Evolutionary conservation across 768 basidiomycete genomes (phyloP).

Genomic region (Podaxis mareebaensis): DNA sequence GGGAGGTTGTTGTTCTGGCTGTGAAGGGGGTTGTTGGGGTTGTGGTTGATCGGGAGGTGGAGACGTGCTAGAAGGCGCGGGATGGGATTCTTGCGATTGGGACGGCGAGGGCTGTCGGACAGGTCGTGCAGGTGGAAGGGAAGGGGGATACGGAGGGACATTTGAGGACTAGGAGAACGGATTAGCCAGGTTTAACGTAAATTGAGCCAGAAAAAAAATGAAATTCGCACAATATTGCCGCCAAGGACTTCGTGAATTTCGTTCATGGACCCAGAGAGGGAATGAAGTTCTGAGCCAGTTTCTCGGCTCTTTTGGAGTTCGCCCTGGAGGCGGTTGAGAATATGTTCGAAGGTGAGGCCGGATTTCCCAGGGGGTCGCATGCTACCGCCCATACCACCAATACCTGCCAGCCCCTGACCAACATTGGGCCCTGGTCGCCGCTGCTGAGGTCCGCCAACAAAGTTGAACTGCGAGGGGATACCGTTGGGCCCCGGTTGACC

Average conservation of each 20-base stretch:
- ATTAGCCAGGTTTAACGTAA: constrained; percentile 3
- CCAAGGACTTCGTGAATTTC: constrained; percentile 94
- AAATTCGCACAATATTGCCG: constrained; percentile 67
- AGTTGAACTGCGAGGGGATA: constrained; percentile 20
- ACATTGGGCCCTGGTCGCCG: constrained; percentile 44
- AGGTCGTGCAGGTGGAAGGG: constrained; percentile 66
- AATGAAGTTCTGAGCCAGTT: constrained; percentile 83
- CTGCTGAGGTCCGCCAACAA: constrained; percentile 37
- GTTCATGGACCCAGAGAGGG: constrained; percentile 73
- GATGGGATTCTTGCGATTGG: not conserved
- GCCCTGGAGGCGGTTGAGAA: constrained; percentile 82
- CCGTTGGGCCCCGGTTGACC: constrained; percentile 17
- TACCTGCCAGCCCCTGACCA: constrained; percentile 45
- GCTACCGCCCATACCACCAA: constrained; percentile 77
- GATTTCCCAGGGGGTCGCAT: constrained; percentile 78
- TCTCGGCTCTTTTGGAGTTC: constrained; percentile 97
- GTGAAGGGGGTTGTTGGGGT: constrained; percentile 41
- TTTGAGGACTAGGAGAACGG: constrained; percentile 49
- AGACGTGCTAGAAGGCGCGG: constrained; percentile 6
- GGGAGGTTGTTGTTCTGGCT: constrained; percentile 22
- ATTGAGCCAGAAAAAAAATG: not conserved
- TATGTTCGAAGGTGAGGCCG: constrained; percentile 90
- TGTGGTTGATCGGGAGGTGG: constrained; percentile 23
- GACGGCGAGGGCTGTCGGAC: constrained; percentile 28
- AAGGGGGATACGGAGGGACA: constrained; percentile 62